Conservation (phyloP, 1,284 basidiomycete genomes). For the Agroathelia rolfsii region DNA sequence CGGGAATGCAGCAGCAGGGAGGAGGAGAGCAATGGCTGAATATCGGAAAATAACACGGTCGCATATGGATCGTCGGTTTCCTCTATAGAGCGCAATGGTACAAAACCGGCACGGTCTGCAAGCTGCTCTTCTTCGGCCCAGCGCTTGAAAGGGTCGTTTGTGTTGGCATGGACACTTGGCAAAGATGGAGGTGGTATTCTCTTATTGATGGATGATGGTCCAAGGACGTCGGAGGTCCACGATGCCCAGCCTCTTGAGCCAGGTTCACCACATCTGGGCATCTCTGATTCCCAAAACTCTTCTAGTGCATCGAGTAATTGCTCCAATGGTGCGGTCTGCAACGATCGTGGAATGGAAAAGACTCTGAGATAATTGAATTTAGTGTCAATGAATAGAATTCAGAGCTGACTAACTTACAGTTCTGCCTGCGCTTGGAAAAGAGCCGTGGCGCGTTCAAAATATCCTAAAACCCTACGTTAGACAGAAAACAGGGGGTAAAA, state of each 20-base stretch:
- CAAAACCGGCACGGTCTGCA: constrained; percentile 31
- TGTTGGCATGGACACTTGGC: constrained; percentile 11
- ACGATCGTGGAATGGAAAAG: constrained; percentile 38
- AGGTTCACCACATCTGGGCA: constrained; percentile 51
- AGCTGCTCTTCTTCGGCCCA: constrained; percentile 60
- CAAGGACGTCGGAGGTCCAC: constrained; percentile 39
- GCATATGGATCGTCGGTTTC: constrained; percentile 60
- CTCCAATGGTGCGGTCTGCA: constrained; percentile 32
- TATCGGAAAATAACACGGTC: constrained; percentile 72
- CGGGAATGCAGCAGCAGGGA: constrained; percentile 44
- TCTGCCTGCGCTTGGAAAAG: constrained; percentile 73
- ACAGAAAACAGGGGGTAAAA: constrained; percentile 11
- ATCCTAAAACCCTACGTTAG: no score
- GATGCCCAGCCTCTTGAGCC: constrained; percentile 50
- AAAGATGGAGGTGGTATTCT: constrained; percentile 9
- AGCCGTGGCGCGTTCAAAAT: constrained; percentile 55
- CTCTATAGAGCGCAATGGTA: constrained; percentile 54
- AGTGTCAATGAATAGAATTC: constrained; percentile 6
- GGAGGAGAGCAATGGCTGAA: constrained; percentile 63
- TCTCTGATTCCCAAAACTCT: constrained; percentile 71
- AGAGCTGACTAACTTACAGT: constrained; percentile 35
- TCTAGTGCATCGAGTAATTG: constrained; percentile 47
- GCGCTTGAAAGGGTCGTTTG: constrained; percentile 51
- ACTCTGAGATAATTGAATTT: constrained; percentile 27
- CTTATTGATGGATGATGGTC: constrained; percentile 9